A percentile compares a stretch with the other conserved stretches of the same genome.
Conservation (phyloP, 192 early-diverging fungal genomes). For the Martensiomyces pterosporus region DNA sequence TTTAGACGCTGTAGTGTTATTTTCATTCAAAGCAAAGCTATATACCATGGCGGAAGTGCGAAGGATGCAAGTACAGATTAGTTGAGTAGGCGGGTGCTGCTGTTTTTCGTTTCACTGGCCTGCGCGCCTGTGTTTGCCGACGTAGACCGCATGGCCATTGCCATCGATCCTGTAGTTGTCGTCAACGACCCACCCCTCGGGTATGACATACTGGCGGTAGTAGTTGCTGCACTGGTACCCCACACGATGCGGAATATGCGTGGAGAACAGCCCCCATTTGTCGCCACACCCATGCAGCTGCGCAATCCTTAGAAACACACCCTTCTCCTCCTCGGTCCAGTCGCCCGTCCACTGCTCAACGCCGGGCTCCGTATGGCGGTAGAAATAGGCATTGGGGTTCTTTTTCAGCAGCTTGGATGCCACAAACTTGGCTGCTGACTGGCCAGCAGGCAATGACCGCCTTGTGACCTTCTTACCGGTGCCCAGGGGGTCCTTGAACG, state of each 20-base stretch:
- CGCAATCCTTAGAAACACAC: conserved; percentile 55
- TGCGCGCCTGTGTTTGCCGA: conserved; percentile 39
- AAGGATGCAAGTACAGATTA: too few relatives aligned
- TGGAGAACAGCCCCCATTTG: conserved; percentile 49
- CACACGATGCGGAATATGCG: conserved; percentile 39
- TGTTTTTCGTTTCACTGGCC: neutral
- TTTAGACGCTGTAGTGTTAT: too few relatives aligned
- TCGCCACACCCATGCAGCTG: conserved; percentile 41
- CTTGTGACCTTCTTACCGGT: conserved; percentile 43
- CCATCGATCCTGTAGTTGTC: conserved; percentile 43
- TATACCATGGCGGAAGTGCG: too few relatives aligned
- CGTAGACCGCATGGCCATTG: conserved; percentile 35
- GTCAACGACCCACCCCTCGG: conserved; percentile 45
- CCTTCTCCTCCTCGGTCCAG: conserved; percentile 63
- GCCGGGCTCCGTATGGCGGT: conserved; percentile 73
- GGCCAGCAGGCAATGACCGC: conserved; percentile 23
- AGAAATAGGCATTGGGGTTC: conserved; percentile 75
- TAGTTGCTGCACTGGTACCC: conserved; percentile 54
- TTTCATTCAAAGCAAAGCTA: too few relatives aligned
- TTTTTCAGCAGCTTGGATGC: conserved; percentile 67
- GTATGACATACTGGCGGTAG: conserved; percentile 49
- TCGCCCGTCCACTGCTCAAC: conserved; percentile 70
- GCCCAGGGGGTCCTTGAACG: conserved; percentile 61
- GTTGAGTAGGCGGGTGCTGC: too few relatives aligned
- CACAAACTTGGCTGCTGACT: conserved; percentile 46